Percentiles rank a stretch among this genome's conserved stretches.
These are phyloP conservation scores for Actinidia arguta DNA, from an alignment of 179 eudicot species.

Conservation along the genomic window DNA sequence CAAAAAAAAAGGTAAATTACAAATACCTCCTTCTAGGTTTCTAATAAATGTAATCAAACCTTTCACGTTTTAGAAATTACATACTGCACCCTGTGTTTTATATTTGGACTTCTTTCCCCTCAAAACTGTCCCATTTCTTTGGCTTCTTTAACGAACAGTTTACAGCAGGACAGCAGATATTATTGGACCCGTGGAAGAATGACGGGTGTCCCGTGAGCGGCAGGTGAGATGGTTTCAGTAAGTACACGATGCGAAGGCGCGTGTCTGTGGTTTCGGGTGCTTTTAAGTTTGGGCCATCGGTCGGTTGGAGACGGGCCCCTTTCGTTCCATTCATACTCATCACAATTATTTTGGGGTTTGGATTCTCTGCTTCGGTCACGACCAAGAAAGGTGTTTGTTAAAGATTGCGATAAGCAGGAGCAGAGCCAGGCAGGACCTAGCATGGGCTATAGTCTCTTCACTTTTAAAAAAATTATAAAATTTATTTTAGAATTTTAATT, in stretches of 20 bases:
- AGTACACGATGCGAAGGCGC: slow-evolving; percentile 29
- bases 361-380: not conserved
- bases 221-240: slow-evolving; percentile 38
- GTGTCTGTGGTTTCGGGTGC: slow-evolving; percentile 28
- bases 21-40: no score
- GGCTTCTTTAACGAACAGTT: slow-evolving; percentile 7
- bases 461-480: not conserved
- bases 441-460: not conserved
- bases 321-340: not conserved
- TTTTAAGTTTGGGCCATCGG: slow-evolving; percentile 2
- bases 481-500: no score
- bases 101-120: no score
- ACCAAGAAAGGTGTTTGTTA: not conserved
- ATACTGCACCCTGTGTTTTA: no score
- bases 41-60: no score
- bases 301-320: not conserved
- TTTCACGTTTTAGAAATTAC: no score
- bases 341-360: not conserved
- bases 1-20: no score
- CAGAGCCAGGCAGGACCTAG: not conserved
- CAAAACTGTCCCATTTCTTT: no score
- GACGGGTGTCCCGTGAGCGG: slow-evolving; percentile 41
- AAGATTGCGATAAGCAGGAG: no score
- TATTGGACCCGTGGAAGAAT: slow-evolving; percentile 23
- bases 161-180: slow-evolving; percentile 19